A percentile compares a stretch with the other conserved stretches of the same genome.
phyloP scores from a whole-genome alignment of 1,139 yeast genomes.

The Eremothecium coryli region DNA sequence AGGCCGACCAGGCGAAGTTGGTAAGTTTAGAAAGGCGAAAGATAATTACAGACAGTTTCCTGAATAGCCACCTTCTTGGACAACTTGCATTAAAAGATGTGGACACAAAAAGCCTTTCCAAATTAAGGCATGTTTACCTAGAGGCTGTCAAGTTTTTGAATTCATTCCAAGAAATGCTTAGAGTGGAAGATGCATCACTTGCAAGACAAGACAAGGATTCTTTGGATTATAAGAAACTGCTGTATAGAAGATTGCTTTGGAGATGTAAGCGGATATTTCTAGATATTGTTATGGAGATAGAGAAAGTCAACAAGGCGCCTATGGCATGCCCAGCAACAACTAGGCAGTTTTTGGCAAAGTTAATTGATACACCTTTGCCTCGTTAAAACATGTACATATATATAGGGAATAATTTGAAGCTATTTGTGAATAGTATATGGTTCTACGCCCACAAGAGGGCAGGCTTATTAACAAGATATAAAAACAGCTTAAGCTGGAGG shows the following conservation, averaged over 20 bases:
- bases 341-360: too few relatives aligned
- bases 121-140: constrained; percentile 16
- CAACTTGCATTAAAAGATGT: constrained; percentile 7
- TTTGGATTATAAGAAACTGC: constrained; percentile 11
- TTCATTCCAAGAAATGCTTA: constrained; percentile 11
- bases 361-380: too few relatives aligned
- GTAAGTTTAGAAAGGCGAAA: constrained; percentile 7
- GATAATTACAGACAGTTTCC: constrained; percentile 14
- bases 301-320: too few relatives aligned
- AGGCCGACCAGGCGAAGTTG: constrained; percentile 1
- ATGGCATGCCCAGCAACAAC: too few relatives aligned
- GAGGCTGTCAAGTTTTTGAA: constrained; percentile 21
- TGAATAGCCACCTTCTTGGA: constrained; percentile 11
- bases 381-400: too few relatives aligned
- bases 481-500: too few relatives aligned
- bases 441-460: too few relatives aligned
- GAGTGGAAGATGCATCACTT: constrained; percentile 7
- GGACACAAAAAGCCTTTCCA: constrained; percentile 4
- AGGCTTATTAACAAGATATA: too few relatives aligned
- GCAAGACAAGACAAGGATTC: constrained; percentile 8
- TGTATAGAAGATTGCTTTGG: constrained; percentile 15
- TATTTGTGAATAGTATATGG: too few relatives aligned
- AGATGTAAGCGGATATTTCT: constrained; percentile 15
- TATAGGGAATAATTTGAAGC: too few relatives aligned
- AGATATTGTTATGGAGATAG: too few relatives aligned